These are phyloP conservation scores for Centrapalus pauciflorus DNA, from an alignment of 129 eudicot species.

Conservation along the genomic window DNA sequence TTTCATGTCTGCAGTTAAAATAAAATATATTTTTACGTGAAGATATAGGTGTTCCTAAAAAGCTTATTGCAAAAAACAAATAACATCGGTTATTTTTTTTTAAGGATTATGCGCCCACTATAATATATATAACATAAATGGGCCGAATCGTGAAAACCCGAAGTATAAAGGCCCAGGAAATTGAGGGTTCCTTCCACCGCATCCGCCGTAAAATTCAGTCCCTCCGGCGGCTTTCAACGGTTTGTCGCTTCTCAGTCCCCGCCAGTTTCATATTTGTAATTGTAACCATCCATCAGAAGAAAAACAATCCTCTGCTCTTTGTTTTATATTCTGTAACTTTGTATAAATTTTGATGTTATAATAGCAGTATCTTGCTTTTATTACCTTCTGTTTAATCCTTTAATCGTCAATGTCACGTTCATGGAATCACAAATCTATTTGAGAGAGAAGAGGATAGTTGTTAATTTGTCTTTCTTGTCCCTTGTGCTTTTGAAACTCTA, in stretches of 20 bases:
- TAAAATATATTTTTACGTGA: too few relatives aligned
- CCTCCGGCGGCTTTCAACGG: slow-evolving; percentile 6
- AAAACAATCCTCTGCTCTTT: not conserved
- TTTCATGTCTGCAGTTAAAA: too few relatives aligned
- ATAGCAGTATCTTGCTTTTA: not conserved
- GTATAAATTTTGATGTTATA: not conserved
- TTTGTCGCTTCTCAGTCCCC: slow-evolving; percentile 2
- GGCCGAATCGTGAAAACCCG: not conserved
- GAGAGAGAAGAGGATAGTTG: not conserved
- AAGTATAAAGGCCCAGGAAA: not conserved
- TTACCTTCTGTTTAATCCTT: not conserved
- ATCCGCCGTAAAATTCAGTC: slow-evolving; percentile 9
- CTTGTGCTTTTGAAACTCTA: not conserved
- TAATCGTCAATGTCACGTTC: not conserved
- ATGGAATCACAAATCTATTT: not conserved
- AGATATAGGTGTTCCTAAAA: too few relatives aligned
- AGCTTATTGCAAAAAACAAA: too few relatives aligned
- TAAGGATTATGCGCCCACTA: not conserved
- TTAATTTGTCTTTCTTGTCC: not conserved
- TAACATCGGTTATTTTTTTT: too few relatives aligned
- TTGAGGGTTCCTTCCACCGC: not conserved
- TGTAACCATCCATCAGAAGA: not conserved
- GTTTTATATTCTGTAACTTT: not conserved
- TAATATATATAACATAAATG: not conserved
- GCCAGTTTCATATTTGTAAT: not conserved